phyloP scores from a whole-genome alignment of 441 rosid species.

The Erodium texanum region DNA sequence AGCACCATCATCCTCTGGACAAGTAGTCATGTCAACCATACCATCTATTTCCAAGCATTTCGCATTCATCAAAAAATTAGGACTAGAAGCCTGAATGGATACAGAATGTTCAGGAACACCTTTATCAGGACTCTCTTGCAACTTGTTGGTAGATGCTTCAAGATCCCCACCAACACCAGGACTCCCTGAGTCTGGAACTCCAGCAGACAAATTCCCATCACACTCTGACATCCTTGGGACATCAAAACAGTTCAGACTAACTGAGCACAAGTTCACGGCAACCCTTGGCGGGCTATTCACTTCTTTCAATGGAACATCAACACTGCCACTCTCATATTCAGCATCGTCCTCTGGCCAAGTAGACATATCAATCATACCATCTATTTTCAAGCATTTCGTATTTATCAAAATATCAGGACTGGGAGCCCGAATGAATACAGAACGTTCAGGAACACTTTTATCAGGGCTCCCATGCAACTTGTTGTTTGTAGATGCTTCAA shows the following conservation, averaged over 20 bases:
- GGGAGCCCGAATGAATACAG: background rate
- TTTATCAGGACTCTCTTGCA: constrained; percentile 3
- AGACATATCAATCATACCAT: constrained; percentile 6
- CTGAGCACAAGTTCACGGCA: constrained; percentile 21
- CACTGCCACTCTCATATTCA: constrained; percentile 11
- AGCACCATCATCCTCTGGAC: constrained; percentile 6
- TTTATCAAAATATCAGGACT: constrained; percentile 12
- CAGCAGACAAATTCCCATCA: background rate
- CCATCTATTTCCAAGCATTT: constrained; percentile 8
- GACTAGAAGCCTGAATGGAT: background rate
- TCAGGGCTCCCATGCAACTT: constrained; percentile 6
- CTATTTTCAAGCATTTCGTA: constrained; percentile 12
- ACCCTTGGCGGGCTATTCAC: constrained; percentile 28
- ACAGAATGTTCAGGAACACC: constrained; percentile 9
- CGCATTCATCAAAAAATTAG: constrained; percentile 12
- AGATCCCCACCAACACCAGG: constrained; percentile 8
- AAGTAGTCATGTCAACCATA: constrained; percentile 7
- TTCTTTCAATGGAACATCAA: constrained; percentile 18
- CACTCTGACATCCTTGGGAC: constrained; percentile 7
- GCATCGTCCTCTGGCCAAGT: constrained; percentile 7
- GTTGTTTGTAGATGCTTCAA: constrained; percentile 4
- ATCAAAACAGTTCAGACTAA: constrained; percentile 8
- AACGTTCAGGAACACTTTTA: constrained; percentile 8
- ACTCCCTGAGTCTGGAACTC: constrained; percentile 10
- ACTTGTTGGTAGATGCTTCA: constrained; percentile 1